Evolutionary conservation across 495 filamentous ascomycete species (phyloP).

Genomic region (Podospora pseudoanserina): DNA sequence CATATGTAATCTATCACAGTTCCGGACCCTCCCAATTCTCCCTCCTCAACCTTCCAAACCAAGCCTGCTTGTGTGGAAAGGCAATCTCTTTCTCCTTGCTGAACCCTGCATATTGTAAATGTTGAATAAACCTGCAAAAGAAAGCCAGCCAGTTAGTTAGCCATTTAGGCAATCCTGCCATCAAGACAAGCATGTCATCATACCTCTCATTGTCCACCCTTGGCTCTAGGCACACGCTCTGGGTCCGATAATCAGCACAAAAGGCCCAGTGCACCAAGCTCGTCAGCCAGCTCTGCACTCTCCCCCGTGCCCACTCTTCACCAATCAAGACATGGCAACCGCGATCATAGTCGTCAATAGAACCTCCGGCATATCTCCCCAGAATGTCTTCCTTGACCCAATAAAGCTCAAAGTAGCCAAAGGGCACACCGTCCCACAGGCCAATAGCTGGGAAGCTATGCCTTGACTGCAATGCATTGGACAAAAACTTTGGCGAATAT

Average conservation of each 20-base stretch:
- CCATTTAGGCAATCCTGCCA: background rate
- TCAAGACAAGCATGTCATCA: conserved; percentile 26
- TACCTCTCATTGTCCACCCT: conserved; percentile 89
- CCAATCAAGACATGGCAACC: conserved; percentile 87
- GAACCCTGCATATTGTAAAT: conserved; percentile 73
- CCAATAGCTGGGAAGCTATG: conserved; percentile 91
- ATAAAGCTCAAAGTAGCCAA: conserved; percentile 97
- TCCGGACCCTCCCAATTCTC: conserved; percentile 82
- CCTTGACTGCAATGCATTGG: conserved; percentile 55
- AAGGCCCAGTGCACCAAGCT: conserved; percentile 83
- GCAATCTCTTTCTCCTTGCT: conserved; percentile 82
- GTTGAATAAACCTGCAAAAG: conserved; percentile 65
- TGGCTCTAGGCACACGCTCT: conserved; percentile 79
- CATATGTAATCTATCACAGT: conserved; percentile 42
- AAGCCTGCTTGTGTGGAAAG: conserved; percentile 91
- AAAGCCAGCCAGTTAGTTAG: background rate
- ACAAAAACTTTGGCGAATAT: conserved; percentile 64
- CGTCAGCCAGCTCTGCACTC: conserved; percentile 76
- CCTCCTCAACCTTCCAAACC: conserved; percentile 75
- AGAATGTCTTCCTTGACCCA: conserved; percentile 94
- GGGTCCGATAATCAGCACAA: conserved; percentile 74
- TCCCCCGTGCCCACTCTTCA: conserved; percentile 86
- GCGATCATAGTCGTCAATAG: conserved; percentile 74
- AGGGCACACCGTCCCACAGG: conserved; percentile 91
- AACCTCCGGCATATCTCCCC: conserved; percentile 58